Evolutionary conservation across 306 rosid genomes (phyloP).

Genomic region (Senna siamea): DNA sequence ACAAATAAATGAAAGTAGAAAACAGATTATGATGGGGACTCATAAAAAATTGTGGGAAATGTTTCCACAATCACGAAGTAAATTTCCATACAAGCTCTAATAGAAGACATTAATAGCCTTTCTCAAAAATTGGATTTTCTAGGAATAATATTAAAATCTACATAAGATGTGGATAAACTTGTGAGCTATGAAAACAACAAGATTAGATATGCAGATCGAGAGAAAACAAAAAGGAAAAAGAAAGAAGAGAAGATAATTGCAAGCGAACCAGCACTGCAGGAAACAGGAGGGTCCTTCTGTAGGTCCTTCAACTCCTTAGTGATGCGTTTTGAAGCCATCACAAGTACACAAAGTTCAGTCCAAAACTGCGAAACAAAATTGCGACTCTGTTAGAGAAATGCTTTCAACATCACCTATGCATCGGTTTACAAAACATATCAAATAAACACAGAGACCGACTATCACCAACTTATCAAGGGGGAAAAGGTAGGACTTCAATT

Average conservation of each 20-base stretch:
- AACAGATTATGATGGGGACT: neutral
- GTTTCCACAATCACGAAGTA: conserved; percentile 2
- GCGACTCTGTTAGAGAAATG: neutral
- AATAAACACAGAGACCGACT: neutral
- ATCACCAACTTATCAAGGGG: neutral
- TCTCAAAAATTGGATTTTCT: neutral
- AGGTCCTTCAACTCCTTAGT: conserved; percentile 70
- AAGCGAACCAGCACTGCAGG: conserved; percentile 73
- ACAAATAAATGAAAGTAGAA: neutral
- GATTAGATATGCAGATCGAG: neutral
- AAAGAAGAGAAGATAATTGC: neutral
- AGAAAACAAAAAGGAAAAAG: neutral
- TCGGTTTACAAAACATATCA: neutral
- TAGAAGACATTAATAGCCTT: neutral
- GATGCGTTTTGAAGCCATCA: conserved; percentile 72
- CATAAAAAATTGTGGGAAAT: neutral
- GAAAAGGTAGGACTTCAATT: neutral
- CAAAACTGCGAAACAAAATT: neutral
- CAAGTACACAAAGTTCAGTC: neutral
- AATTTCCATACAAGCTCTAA: neutral
- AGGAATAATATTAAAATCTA: neutral
- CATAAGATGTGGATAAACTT: neutral
- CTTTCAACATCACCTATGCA: neutral
- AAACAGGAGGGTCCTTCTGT: conserved; percentile 71
- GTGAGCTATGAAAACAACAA: conserved; percentile 4